Conservation (phyloP, 331 rosid genomes). For the Malus hybrid region DNA sequence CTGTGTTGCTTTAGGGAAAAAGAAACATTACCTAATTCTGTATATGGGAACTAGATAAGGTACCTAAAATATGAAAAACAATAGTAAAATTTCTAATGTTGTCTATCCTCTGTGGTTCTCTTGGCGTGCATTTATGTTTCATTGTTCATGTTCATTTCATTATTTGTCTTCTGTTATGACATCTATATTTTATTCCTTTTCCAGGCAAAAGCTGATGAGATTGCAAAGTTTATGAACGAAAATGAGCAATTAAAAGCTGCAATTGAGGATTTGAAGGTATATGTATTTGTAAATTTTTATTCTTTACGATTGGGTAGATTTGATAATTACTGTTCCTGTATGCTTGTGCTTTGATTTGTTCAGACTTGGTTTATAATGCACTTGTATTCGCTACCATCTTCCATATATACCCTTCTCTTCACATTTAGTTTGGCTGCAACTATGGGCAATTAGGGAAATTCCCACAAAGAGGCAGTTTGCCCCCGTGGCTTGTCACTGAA, state of each 20-base stretch:
- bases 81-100: not conserved
- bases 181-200: slow-evolving; percentile 1
- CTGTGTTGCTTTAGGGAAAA: not conserved
- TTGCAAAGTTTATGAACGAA: slow-evolving; percentile 94
- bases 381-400: not conserved
- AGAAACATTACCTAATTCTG: not conserved
- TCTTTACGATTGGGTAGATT: not conserved
- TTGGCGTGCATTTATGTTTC: not conserved
- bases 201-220: slow-evolving; percentile 98
- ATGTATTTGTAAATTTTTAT: not conserved
- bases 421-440: not conserved
- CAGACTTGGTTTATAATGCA: not conserved
- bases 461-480: not conserved
- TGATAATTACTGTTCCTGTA: not conserved
- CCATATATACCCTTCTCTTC: not conserved
- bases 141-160: not conserved
- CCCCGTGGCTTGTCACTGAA: not conserved
- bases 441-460: not conserved
- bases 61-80: not conserved
- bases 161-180: slow-evolving; percentile 10
- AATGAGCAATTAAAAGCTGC: slow-evolving; percentile 73
- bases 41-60: not conserved
- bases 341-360: not conserved
- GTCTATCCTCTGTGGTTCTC: not conserved
- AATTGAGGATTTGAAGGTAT: slow-evolving; percentile 82